phyloP scores from a whole-genome alignment of 1,139 yeast genomes.

The Candida tetrigidarum region DNA sequence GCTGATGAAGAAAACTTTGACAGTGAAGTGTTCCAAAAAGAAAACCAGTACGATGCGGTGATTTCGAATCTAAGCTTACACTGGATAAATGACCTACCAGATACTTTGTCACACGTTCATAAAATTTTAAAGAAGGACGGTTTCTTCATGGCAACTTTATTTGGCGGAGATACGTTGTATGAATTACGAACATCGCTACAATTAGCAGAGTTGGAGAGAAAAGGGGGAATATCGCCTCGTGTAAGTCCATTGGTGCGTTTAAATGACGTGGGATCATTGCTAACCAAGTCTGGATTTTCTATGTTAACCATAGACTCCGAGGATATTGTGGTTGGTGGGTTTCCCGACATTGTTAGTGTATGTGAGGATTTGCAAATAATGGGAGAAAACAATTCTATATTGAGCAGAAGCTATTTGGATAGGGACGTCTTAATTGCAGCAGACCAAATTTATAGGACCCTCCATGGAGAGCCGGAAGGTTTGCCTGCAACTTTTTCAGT shows the following conservation, averaged over 20 bases:
- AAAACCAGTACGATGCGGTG: slow-evolving; percentile 70
- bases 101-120: slow-evolving; percentile 59
- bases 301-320: slow-evolving; percentile 86
- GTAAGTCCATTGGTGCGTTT: slow-evolving; percentile 82
- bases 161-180: slow-evolving; percentile 84
- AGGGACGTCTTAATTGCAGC: slow-evolving; percentile 75
- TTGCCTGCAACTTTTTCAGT: slow-evolving; percentile 72
- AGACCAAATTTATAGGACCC: slow-evolving; percentile 69
- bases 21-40: slow-evolving; percentile 38
- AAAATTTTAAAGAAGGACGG: slow-evolving; percentile 79
- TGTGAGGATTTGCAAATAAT: slow-evolving; percentile 74
- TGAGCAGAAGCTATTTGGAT: slow-evolving; percentile 56
- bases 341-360: slow-evolving; percentile 70
- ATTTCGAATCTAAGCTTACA: slow-evolving; percentile 76
- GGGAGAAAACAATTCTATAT: slow-evolving; percentile 85
- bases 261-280: slow-evolving; percentile 72
- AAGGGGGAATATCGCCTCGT: slow-evolving; percentile 80
- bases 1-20: slow-evolving; percentile 70
- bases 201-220: slow-evolving; percentile 78
- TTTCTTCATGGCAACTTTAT: slow-evolving; percentile 78
- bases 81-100: slow-evolving; percentile 86
- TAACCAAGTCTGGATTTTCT: slow-evolving; percentile 78
- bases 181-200: slow-evolving; percentile 82
- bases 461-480: slow-evolving; percentile 68
- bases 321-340: slow-evolving; percentile 78